Base-by-base conservation (phyloP, 257 asterid species). In the Fraxinus quadrangulata region DNA sequence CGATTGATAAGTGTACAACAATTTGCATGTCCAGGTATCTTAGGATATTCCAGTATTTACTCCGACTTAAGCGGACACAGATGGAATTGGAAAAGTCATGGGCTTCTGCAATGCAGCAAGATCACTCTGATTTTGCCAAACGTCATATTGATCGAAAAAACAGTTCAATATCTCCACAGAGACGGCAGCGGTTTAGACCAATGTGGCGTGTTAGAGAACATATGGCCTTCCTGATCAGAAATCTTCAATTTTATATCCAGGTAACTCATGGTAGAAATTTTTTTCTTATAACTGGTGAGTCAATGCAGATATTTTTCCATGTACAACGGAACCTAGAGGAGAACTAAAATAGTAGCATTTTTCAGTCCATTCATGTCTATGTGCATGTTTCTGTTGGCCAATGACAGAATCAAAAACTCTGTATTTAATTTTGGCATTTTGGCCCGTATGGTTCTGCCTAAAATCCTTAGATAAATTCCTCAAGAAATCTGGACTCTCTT, bases 201-300 rank as follows among this genome's bases (percentile, higher is more conserved):
- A 89, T 93, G 98, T 96, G 99, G 99, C 96, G 90, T 79, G 85
- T 92, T 79, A 89, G 98, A 89, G 99, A 96, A 83, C 97, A 94
- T 73, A 96, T 93, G 99, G 99, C 98, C 81, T 96, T 93, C 89
- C 86, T 96, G 86, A 94, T 96, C 75, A 88, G 98, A 81, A 96
- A 96, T 86, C 92, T 96, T 87, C 97, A 96, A 78, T 94, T 93
- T 75, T 94, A 96, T 83, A 92, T 96, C 78, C 98, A 93, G 98
- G 99, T 91, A 83, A 82, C 24, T 23, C 72, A 4, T 77, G 42
- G 24, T 36, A 71, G 61, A 67, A 77, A 23, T 28, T 59, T 63
- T 72, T 34, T 39, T 72, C 67, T 75, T 54, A 34, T 61, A 39
- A 77, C 23, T 77, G 63, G 75, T 59, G 73, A 68, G 70, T 56